Conservation (phyloP, 2,329 filamentous ascomycete genomes). For the Rosellinia necatrix region DNA sequence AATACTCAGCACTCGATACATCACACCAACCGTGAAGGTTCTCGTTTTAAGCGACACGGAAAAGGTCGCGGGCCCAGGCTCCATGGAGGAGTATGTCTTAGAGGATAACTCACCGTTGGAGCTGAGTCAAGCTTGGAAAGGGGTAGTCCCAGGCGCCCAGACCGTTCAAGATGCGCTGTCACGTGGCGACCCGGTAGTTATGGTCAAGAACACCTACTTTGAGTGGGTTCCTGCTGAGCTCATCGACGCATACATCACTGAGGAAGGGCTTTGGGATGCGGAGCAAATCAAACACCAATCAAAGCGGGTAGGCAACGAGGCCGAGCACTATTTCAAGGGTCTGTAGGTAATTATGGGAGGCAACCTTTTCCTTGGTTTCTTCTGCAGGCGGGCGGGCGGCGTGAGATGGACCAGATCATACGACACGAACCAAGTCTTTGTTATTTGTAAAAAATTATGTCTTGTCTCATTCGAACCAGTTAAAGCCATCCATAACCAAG, state of each 20-base stretch:
- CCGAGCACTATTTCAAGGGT: constrained; percentile 49
- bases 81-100: constrained; percentile 48
- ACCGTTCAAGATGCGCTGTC: constrained; percentile 21
- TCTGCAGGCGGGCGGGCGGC: no score
- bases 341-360: no score
- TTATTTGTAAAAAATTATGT: no score
- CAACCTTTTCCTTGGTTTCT: no score
- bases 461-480: no score
- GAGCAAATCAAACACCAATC: constrained; percentile 49
- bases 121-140: constrained; percentile 53
- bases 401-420: no score
- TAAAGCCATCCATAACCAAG: no score
- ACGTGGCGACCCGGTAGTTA: constrained; percentile 31
- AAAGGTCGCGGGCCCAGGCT: constrained; percentile 59
- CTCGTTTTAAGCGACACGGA: constrained; percentile 64
- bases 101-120: constrained; percentile 60
- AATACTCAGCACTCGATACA: constrained; percentile 57
- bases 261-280: constrained; percentile 52
- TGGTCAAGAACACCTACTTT: constrained; percentile 59
- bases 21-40: constrained; percentile 52
- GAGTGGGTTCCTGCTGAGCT: constrained; percentile 61
- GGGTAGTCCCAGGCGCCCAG: constrained; percentile 31
- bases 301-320: constrained; percentile 42
- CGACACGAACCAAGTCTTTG: no score
- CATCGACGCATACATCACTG: constrained; percentile 60